Percentiles rank a stretch among this genome's conserved stretches.
Conservation (phyloP, 176 grass and related monocot species). For the Saccharum spontaneum region DNA sequence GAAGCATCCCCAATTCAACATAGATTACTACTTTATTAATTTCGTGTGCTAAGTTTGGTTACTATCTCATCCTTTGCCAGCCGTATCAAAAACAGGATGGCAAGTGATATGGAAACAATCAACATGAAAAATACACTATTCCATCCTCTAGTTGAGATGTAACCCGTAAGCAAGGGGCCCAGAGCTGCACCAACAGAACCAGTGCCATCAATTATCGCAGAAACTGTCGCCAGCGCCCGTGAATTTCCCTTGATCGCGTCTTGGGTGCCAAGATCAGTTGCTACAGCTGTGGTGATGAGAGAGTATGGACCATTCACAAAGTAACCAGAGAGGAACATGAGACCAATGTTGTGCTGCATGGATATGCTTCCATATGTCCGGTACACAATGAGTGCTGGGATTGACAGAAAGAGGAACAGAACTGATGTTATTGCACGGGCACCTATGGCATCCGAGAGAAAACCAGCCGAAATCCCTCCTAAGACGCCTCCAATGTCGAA, state of each 20-base stretch:
- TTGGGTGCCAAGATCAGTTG: conserved; percentile 92
- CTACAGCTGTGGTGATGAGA: conserved; percentile 94
- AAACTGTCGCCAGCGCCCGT: conserved; percentile 81
- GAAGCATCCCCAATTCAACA: conserved; percentile 2
- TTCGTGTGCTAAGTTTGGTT: conserved; percentile 43
- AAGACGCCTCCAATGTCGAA: conserved; percentile 92
- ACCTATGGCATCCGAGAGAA: conserved; percentile 66
- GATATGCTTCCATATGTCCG: conserved; percentile 78
- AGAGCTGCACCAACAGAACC: conserved; percentile 89
- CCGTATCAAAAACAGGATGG: conserved; percentile 80
- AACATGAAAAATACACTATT: conserved; percentile 93
- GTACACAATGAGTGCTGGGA: conserved; percentile 76
- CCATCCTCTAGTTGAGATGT: conserved; percentile 95
- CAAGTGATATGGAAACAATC: conserved; percentile 74
- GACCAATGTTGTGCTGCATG: conserved; percentile 66
- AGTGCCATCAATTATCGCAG: conserved; percentile 84
- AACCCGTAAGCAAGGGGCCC: conserved; percentile 86
- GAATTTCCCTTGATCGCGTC: conserved; percentile 76
- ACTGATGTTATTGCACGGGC: conserved; percentile 69
- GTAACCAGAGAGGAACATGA: conserved; percentile 92
- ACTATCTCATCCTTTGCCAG: conserved; percentile 73
- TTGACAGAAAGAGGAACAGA: conserved; percentile 81
- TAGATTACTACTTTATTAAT: conserved; percentile 35
- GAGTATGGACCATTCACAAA: conserved; percentile 97
- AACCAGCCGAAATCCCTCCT: conserved; percentile 81